Percentiles rank a stretch among this genome's conserved stretches.
Evolutionary conservation across 306 rosid species (phyloP).

Genomic region (Cucurbita maxima): DNA sequence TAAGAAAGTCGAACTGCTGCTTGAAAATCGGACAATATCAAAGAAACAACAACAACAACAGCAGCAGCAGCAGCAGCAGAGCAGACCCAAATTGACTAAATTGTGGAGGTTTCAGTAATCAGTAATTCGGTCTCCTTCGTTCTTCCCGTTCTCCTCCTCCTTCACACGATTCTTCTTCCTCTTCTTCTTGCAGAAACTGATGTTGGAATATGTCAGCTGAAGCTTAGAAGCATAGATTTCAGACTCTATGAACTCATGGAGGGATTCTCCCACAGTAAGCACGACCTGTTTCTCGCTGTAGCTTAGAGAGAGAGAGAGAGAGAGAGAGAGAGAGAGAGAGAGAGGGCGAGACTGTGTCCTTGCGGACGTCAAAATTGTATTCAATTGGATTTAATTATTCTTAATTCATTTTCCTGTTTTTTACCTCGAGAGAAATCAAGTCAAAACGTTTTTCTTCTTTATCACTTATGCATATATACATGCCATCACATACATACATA

Average conservation of each 20-base stretch:
- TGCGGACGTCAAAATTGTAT: slow-evolving; percentile 96
- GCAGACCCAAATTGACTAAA: neutral
- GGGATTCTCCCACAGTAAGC: slow-evolving; percentile 17
- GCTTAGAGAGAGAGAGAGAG: slow-evolving; percentile 14
- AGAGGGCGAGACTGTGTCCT: slow-evolving; percentile 29
- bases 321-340: slow-evolving; percentile 29
- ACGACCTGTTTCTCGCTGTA: slow-evolving; percentile 27
- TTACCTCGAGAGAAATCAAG: slow-evolving; percentile 22
- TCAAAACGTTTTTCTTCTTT: slow-evolving; percentile 53
- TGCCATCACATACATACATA: slow-evolving; percentile 2
- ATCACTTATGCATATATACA: slow-evolving; percentile 13
- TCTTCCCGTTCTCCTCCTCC: too few relatives aligned
- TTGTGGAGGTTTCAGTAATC: neutral
- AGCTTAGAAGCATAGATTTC: slow-evolving; percentile 41
- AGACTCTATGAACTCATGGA: slow-evolving; percentile 1
- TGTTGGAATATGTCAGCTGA: neutral
- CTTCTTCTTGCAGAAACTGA: neutral
- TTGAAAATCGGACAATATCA: neutral
- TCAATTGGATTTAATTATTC: slow-evolving; percentile 70
- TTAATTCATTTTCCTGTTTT: slow-evolving; percentile 24
- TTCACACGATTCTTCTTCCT: neutral
- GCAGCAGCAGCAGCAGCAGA: too few relatives aligned
- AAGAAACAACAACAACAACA: neutral
- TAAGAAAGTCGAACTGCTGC: neutral
- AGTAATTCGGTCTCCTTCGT: too few relatives aligned